These are phyloP conservation scores for Neurospora sp. DNA, from an alignment of 495 filamentous ascomycete species.

Conservation along the genomic window DNA sequence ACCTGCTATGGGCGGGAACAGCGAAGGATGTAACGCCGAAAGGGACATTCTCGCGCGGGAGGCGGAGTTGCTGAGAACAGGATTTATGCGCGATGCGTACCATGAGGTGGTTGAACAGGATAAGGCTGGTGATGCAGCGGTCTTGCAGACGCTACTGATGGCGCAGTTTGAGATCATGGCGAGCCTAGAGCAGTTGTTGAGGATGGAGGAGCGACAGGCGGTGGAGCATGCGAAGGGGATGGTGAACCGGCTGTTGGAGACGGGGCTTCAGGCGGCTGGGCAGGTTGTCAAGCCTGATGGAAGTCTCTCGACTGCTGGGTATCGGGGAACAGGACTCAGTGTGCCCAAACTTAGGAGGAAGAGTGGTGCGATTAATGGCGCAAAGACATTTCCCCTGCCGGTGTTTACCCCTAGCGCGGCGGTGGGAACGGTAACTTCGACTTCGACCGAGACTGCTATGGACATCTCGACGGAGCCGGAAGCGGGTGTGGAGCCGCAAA, in stretches of 20 bases:
- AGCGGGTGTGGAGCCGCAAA: not conserved
- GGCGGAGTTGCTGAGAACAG: conserved; percentile 71
- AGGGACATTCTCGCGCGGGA: conserved; percentile 65
- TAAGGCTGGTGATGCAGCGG: conserved; percentile 63
- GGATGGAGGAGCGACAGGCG: conserved; percentile 73
- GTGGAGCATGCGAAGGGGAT: conserved; percentile 69
- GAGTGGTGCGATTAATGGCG: not conserved
- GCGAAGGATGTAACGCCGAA: conserved; percentile 51
- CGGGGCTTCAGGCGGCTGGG: conserved; percentile 58
- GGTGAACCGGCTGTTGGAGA: conserved; percentile 66
- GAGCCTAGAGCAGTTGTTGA: conserved; percentile 67
- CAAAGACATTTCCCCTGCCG: not conserved
- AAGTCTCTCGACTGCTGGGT: conserved; percentile 48
- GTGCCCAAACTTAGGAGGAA: not conserved
- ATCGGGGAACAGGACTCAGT: conserved; percentile 44
- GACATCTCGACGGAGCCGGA: not conserved
- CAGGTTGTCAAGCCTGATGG: conserved; percentile 90
- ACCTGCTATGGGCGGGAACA: conserved; percentile 55
- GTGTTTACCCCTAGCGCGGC: not conserved
- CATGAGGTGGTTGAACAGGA: conserved; percentile 74
- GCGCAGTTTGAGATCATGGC: conserved; percentile 87
- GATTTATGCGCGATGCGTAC: conserved; percentile 73
- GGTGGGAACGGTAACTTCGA: not conserved
- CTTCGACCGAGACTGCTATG: not conserved
- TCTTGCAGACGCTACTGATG: conserved; percentile 71